Percentiles rank a stretch among this genome's conserved stretches.
phyloP scores from a whole-genome alignment of 176 grass and related monocot genomes.

The Bothriochloa decipiens region DNA sequence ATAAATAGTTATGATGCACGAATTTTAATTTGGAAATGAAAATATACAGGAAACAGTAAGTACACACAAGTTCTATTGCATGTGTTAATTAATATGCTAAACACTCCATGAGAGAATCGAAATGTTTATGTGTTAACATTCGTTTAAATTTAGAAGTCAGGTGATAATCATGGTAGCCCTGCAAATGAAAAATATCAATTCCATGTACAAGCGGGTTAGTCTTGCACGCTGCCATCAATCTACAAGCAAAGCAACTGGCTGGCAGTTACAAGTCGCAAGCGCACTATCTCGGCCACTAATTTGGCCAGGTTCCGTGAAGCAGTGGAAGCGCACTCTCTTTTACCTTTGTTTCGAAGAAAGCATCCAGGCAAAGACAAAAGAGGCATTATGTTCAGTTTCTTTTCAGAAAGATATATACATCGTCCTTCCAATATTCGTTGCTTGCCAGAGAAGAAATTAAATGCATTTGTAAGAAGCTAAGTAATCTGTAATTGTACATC shows the following conservation, averaged over 20 bases:
- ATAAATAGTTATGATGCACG: not conserved
- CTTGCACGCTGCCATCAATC: slow-evolving; percentile 19
- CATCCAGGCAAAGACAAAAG: not conserved
- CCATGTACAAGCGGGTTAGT: not conserved
- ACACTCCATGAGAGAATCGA: not conserved
- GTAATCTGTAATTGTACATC: too few relatives aligned
- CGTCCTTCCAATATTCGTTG: too few relatives aligned
- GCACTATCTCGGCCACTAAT: not conserved
- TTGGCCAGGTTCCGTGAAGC: not conserved
- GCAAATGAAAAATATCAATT: not conserved
- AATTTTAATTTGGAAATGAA: not conserved
- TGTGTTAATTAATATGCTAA: slow-evolving; percentile 1
- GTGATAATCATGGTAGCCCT: not conserved
- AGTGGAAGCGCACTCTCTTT: not conserved
- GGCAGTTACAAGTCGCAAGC: not conserved
- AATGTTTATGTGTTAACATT: not conserved
- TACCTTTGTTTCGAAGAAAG: not conserved
- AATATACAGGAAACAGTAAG: not conserved
- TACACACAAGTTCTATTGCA: not conserved
- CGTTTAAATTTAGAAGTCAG: slow-evolving; percentile 1
- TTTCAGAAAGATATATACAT: too few relatives aligned
- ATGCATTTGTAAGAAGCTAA: too few relatives aligned
- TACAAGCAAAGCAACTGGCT: slow-evolving; percentile 2
- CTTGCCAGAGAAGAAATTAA: too few relatives aligned
- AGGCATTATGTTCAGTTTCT: too few relatives aligned